phyloP scores from a whole-genome alignment of 1,284 basidiomycete genomes.

The Cyathus pygmaeus region DNA sequence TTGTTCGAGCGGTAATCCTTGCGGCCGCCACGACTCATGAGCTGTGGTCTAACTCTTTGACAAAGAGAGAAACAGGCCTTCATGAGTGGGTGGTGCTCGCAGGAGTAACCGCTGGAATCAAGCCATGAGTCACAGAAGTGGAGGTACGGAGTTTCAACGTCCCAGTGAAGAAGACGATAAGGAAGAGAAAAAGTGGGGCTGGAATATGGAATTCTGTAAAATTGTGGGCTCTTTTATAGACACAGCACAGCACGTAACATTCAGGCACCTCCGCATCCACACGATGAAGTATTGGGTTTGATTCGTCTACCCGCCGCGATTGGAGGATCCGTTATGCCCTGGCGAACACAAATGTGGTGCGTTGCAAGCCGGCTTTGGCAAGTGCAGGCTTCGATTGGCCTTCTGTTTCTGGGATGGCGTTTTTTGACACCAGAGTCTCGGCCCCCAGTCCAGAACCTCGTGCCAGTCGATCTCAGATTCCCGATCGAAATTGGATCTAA shows the following conservation, averaged over 20 bases:
- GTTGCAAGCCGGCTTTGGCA: too few relatives aligned
- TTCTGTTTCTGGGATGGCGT: not conserved
- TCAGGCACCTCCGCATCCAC: conserved; percentile 1
- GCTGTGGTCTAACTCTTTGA: conserved; percentile 11
- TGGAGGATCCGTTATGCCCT: not conserved
- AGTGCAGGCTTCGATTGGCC: not conserved
- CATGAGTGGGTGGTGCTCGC: conserved; percentile 35
- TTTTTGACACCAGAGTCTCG: conserved; percentile 1
- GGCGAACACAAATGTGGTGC: not conserved
- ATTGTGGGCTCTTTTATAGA: not conserved
- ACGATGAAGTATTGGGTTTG: too few relatives aligned
- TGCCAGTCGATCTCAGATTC: not conserved
- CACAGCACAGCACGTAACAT: not conserved
- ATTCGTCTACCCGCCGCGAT: not conserved
- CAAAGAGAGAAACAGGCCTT: conserved; percentile 13
- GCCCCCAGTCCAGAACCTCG: not conserved
- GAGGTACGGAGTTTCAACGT: not conserved
- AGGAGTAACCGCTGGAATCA: conserved; percentile 30
- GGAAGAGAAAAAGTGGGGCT: not conserved
- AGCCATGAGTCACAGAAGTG: not conserved
- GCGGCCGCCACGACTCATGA: conserved; percentile 49
- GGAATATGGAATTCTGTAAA: not conserved
- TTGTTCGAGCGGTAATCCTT: conserved; percentile 42
- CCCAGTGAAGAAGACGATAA: not conserved
- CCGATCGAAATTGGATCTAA: not conserved